Evolutionary conservation across 768 basidiomycete genomes (phyloP), one percentile per base, ranked within the genome.

Genomic region (Calocybe gangraenosa): DNA sequence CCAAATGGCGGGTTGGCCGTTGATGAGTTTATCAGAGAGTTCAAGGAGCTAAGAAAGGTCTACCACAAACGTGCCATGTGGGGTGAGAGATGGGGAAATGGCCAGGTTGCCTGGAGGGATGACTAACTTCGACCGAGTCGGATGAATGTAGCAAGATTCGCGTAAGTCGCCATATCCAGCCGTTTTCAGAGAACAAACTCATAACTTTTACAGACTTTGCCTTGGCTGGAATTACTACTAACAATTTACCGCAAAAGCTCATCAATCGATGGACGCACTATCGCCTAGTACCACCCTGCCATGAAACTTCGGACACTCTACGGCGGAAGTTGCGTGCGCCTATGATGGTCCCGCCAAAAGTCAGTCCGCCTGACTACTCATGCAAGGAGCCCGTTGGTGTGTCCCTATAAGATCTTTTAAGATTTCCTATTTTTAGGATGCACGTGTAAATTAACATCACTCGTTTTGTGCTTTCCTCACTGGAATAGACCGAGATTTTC

Each of bases 41-140:
- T 94, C 68, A 90, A 85, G 58, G 91, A 92, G 41, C 62, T 82
- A 32, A 69, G 95, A 52, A 94, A 91, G 66, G 74, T 76, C n/a
- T 97, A 92, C 64, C 94, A 98, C 63, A 96, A 95, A 65, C 75
- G 94, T 14, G 83, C 82, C 2, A 83, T 95, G 60, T 96, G 91
- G 88, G 80, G 82, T 14, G 88, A 92, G 59, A 73, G 84, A 54
- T 97, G 94, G 92, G 71, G 81, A 1, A 74, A 78, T 25, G 90
- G 89, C 2, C 84, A 91, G 54, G 92, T 97, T 6, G 73, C 76
- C 21, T 96, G 93, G 92, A 73, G 82, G 52, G 87, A 91, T 40
- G 76, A 84, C 47, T 79, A 58, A 68, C 20, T 17, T 19, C 28
- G 5, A 19, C 21, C 30, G 14, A 31, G 17, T 8, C 44, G 36